Evolutionary conservation across 202 grass and related monocot genomes (phyloP).

Genomic region (Hordeum pubiflorum): DNA sequence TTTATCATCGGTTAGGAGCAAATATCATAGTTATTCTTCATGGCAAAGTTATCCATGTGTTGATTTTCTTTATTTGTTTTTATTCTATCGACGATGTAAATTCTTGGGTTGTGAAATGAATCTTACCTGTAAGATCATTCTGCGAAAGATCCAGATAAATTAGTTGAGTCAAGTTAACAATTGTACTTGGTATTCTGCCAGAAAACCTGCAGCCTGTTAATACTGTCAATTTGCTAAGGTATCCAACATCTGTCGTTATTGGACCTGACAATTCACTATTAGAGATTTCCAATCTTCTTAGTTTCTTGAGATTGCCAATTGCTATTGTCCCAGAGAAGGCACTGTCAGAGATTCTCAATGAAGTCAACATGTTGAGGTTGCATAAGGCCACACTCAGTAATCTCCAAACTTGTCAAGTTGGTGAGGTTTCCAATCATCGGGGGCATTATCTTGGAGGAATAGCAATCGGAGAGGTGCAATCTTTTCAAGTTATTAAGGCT

Average conservation of each 20-base stretch:
- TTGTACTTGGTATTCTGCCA: constrained; percentile 7
- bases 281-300: not conserved
- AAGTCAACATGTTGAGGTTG: not conserved
- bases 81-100: not conserved
- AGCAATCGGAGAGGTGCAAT: not conserved
- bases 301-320: not conserved
- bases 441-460: not conserved
- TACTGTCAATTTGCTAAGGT: constrained; percentile 4
- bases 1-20: not conserved
- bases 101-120: not conserved
- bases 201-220: constrained; percentile 10
- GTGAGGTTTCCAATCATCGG: not conserved
- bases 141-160: not conserved
- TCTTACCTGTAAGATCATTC: constrained; percentile 12
- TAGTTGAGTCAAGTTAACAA: not conserved
- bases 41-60: not conserved
- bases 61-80: not conserved
- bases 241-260: not conserved
- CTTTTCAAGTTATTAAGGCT: not conserved
- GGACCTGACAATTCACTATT: not conserved
- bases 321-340: not conserved
- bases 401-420: not conserved
- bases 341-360: not conserved
- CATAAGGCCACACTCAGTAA: not conserved
- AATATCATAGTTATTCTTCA: not conserved